Conservation (phyloP, 306 rosid genomes). For the Pachyrhizus erosus region DNA sequence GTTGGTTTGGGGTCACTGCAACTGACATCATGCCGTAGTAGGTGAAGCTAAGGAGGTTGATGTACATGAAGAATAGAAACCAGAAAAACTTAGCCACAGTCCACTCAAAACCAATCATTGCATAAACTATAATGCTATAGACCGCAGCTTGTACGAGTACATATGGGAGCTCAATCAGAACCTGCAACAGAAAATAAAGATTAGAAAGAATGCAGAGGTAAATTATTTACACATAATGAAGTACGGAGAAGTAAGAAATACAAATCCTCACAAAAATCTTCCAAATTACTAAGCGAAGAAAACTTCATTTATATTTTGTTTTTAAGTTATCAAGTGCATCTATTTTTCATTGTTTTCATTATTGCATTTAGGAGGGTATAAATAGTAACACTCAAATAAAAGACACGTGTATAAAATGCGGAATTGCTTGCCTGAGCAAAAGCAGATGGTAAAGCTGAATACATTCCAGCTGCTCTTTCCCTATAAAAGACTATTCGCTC, state of each 20-base stretch:
- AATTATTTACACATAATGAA: background rate
- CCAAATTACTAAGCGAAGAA: background rate
- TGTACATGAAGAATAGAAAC: constrained; percentile 59
- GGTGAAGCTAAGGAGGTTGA: constrained; percentile 62
- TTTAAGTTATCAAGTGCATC: too few relatives aligned
- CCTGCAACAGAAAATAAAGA: constrained; percentile 44
- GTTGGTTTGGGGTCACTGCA: constrained; percentile 60
- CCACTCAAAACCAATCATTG: constrained; percentile 67
- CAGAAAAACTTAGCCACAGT: constrained; percentile 49
- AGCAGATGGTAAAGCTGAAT: constrained; percentile 67
- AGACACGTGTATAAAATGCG: background rate
- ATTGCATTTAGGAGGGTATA: background rate
- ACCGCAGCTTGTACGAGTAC: constrained; percentile 51
- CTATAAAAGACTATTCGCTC: constrained; percentile 67
- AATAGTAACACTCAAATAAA: background rate
- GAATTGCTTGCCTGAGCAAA: constrained; percentile 57
- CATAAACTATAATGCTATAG: constrained; percentile 55
- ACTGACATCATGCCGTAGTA: constrained; percentile 69
- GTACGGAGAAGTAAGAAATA: background rate
- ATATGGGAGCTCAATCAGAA: constrained; percentile 64
- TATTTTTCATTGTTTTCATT: too few relatives aligned
- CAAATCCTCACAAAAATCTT: background rate
- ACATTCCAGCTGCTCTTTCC: constrained; percentile 74
- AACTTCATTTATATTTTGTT: background rate
- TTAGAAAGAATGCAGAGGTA: background rate